These are phyloP conservation scores for Polygonum maritimum DNA, from an alignment of 148 eudicot genomes.

Conservation along the genomic window DNA sequence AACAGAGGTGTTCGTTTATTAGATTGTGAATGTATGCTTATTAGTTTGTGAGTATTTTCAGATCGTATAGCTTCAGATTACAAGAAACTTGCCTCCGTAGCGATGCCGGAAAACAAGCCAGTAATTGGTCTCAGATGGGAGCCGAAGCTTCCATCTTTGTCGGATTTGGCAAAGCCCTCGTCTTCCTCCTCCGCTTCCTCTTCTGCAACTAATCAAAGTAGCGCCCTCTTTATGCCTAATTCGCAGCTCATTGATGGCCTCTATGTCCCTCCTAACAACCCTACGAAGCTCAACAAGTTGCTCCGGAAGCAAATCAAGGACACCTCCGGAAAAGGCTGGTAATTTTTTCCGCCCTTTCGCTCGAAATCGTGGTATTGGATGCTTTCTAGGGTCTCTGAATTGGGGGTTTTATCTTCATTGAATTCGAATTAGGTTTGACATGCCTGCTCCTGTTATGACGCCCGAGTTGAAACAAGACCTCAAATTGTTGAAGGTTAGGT, in stretches of 20 bases:
- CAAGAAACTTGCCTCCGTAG: no score
- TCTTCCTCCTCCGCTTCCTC: constrained; percentile 3
- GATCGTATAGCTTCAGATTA: no score
- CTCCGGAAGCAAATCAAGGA: constrained; percentile 65
- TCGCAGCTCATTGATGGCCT: constrained; percentile 75
- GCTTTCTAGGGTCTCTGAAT: neutral
- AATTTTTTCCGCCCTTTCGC: neutral
- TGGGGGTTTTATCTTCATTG: neutral
- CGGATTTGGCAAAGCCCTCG: constrained; percentile 8
- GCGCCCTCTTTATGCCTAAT: constrained; percentile 29
- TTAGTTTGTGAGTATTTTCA: neutral
- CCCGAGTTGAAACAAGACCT: constrained; percentile 82
- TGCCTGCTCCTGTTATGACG: constrained; percentile 81
- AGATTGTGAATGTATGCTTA: neutral
- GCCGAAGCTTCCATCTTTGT: constrained; percentile 43
- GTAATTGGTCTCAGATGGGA: constrained; percentile 70
- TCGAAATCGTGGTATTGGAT: no score
- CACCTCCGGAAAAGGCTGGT: constrained; percentile 71
- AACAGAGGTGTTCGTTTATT: neutral
- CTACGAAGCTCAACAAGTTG: constrained; percentile 52
- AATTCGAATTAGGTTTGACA: constrained; percentile 60
- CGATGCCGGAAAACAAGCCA: neutral
- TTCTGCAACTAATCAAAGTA: constrained; percentile 12
- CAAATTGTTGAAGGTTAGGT: constrained; percentile 62
- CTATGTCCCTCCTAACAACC: constrained; percentile 72